Conservation (phyloP, 1,139 yeast species). For the Yamadazyma buinensis region DNA sequence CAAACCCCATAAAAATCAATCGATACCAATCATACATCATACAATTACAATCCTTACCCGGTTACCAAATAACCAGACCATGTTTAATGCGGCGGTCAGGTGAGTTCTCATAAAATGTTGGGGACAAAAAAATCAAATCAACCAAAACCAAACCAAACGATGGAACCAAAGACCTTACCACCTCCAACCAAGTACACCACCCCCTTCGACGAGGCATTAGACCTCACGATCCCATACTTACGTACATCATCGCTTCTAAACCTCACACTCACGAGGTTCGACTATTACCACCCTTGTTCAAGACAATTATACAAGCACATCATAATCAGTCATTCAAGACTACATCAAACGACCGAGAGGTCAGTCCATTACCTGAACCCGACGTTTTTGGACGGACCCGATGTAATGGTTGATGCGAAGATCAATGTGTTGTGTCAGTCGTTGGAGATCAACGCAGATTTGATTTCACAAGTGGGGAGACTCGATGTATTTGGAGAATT, state of each 20-base stretch:
- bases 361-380: slow-evolving; percentile 20
- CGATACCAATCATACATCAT: no score
- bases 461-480: slow-evolving; percentile 21
- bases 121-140: no score
- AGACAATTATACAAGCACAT: slow-evolving; percentile 28
- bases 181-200: no score
- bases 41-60: no score
- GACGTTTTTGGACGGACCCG: slow-evolving; percentile 16
- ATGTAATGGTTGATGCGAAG: slow-evolving; percentile 26
- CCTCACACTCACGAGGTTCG: slow-evolving; percentile 35
- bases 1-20: no score
- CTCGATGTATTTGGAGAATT: slow-evolving; percentile 21
- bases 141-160: no score
- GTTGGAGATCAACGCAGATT: slow-evolving; percentile 24
- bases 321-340: slow-evolving; percentile 22
- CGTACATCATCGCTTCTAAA: slow-evolving; percentile 16
- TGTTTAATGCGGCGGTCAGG: no score
- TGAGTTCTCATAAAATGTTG: no score
- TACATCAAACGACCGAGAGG: slow-evolving; percentile 11
- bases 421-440: slow-evolving; percentile 24
- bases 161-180: no score
- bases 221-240: no score
- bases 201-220: no score
- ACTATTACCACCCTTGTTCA: slow-evolving; percentile 34
- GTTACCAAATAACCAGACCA: no score